phyloP scores from a whole-genome alignment of 495 filamentous ascomycete species.

The Chlorociboria aeruginascens region DNA sequence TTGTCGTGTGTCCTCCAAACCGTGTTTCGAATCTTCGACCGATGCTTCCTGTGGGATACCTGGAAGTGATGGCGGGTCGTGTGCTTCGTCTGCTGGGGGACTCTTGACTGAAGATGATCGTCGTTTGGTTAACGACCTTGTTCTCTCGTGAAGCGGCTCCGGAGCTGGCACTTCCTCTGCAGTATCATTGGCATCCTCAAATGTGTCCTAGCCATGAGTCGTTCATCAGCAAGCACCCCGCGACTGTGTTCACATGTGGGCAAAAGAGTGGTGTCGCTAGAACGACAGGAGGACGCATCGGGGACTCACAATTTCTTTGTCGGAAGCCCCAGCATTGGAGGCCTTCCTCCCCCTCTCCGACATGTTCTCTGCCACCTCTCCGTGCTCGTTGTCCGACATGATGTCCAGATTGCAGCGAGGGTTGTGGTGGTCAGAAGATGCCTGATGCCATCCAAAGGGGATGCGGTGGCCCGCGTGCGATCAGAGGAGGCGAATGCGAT shows the following conservation, averaged over 20 bases:
- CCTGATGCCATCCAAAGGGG: conserved; percentile 13
- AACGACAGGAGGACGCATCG: background rate
- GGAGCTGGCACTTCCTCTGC: conserved; percentile 22
- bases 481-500: background rate
- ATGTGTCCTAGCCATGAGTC: conserved; percentile 46
- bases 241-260: background rate
- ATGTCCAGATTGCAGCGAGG: background rate
- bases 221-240: conserved; percentile 2
- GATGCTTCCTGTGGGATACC: conserved; percentile 19
- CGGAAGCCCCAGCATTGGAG: conserved; percentile 6
- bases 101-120: conserved; percentile 28
- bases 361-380: background rate
- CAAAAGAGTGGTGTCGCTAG: conserved; percentile 5
- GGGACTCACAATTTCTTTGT: conserved; percentile 16
- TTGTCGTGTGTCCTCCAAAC: conserved; percentile 18
- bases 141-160: conserved; percentile 31
- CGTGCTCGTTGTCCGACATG: conserved; percentile 15
- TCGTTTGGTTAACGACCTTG: conserved; percentile 20
- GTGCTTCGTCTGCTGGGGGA: conserved; percentile 27
- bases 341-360: conserved; percentile 3
- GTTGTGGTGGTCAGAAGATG: conserved; percentile 4
- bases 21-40: conserved; percentile 15
- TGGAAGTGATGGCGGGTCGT: conserved; percentile 13
- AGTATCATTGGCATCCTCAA: conserved; percentile 62
- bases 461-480: conserved; percentile 3